Evolutionary conservation across 176 grass and related monocot genomes (phyloP), one percentile per base, ranked within the genome.

Genomic region (Leersia perrieri): DNA sequence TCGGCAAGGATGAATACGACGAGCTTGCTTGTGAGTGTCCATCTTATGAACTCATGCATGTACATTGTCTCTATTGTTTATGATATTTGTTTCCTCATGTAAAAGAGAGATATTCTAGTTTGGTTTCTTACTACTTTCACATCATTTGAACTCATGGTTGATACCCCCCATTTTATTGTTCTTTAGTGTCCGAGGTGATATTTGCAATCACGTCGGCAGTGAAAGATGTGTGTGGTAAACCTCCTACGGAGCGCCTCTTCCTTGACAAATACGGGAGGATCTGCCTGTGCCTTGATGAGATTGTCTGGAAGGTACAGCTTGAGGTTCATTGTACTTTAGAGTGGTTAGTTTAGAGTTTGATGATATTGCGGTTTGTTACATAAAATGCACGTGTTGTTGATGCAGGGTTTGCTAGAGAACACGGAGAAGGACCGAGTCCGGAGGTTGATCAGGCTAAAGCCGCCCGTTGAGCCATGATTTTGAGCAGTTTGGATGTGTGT

Each of bases 1-100:
- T 98, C 69, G 96, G 96, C 61, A 98, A 98, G 82, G 95, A 98
- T 93, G 95, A 98, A 74, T 98, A 98, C 11, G 95, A 98, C 8
- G 95, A 98, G 53, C 95, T 98, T 91, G 92, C 92, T 76, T 53
- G 95, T 98, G 75, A 98, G 95, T 89, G 32, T 15, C 60, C 7
- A 42, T 10, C 40, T 28, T 75, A 66, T 44, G 41, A 44, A 44
- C n/a, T n/a, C n/a, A n/a, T n/a, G n/a, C n/a, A n/a, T n/a, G n/a
- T n/a, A n/a, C n/a, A n/a, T n/a, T n/a, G n/a, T n/a, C n/a, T n/a
- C n/a, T n/a, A n/a, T n/a, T n/a, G n/a, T n/a, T 44, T 15, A 44
- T 31, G 35, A 29, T 28, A 25, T 7, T 40, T 63, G 35, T 71
- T 4, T 6, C 12, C 36, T 79, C 25, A 42, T 28, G 22, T 80